Conservation (phyloP, 2,329 filamentous ascomycete genomes). For the Thielaviopsis musarum region DNA sequence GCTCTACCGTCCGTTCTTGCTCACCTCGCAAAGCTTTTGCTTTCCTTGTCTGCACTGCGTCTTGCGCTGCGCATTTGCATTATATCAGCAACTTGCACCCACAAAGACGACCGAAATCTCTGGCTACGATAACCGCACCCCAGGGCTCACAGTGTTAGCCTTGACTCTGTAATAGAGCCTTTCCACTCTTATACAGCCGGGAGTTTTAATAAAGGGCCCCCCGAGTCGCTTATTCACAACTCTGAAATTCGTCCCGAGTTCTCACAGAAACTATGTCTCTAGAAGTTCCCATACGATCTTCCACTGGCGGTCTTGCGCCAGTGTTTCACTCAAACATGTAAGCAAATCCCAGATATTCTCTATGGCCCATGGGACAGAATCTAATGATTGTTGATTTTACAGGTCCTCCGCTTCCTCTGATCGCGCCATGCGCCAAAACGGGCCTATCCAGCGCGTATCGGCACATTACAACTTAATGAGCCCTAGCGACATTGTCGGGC, state of each 20-base stretch:
- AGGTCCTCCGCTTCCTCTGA: slow-evolving; percentile 26
- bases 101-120: background rate
- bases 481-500: slow-evolving; percentile 56
- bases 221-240: background rate
- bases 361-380: background rate
- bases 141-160: background rate
- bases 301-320: slow-evolving; percentile 28
- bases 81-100: background rate
- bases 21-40: background rate
- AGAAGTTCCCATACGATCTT: slow-evolving; percentile 45
- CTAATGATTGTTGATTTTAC: slow-evolving; percentile 14
- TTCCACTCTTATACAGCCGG: background rate
- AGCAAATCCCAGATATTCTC: background rate
- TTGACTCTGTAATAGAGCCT: background rate
- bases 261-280: slow-evolving; percentile 32
- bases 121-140: background rate
- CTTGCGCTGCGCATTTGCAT: background rate
- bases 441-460: slow-evolving; percentile 29
- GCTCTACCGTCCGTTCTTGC: background rate
- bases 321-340: slow-evolving; percentile 26
- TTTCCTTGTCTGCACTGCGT: background rate
- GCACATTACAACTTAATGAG: slow-evolving; percentile 41
- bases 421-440: slow-evolving; percentile 33
- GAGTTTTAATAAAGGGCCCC: background rate
- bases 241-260: background rate